Base-by-base conservation (phyloP, 2,329 filamentous ascomycete species). In the Claviceps monticola region DNA sequence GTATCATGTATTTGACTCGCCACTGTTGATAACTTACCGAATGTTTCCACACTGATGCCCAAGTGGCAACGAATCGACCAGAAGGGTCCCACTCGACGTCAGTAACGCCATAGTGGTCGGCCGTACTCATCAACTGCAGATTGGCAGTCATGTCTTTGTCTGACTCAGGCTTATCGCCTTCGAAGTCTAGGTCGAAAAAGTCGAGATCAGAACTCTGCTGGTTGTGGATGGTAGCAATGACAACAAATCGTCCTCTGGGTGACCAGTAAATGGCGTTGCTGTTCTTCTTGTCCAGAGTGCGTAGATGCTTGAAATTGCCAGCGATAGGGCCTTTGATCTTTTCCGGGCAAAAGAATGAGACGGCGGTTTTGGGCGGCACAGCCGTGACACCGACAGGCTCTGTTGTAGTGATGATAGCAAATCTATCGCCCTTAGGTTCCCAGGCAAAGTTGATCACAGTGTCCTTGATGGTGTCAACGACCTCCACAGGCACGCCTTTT, bases 231-330 rank as follows among this genome's bases (percentile, higher is more conserved):
- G 93, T 94, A 51, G 89, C 93, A 51, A 98, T 82, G 46, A 97
- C 84, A 39, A 97, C 91, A 64, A 98, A 98, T 48, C 93, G 84
- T 51, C 93, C 93, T 68, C 84, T 88, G 23, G 93, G 93, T 19
- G 89, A 95, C 93, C 93, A 98, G 81, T 97, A 97, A 64, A 98
- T 98, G 58, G 88, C 90, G 65, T 98, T 98, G 79, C 86, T 95
- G 73, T 94, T 97, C 82, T 97, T 97, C 82, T 97, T 97, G 62
- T 98, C 93, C 52, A 95, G 76, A 8, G 90, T 97, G 57, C 89
- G 83, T 59, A 97, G 83, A 66, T 94, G 88, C 75, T 91, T 94
- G 79, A 97, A 98, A 76, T 95, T 96, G 57, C 93, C 93, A 37
- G 87, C 76, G 23, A 79, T 76, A 50, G 79, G 66, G 29, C 78